Percentiles rank a stretch among this genome's conserved stretches.
These are phyloP conservation scores for Gossypium raimondii DNA, from an alignment of 345 rosid species.

Conservation along the genomic window DNA sequence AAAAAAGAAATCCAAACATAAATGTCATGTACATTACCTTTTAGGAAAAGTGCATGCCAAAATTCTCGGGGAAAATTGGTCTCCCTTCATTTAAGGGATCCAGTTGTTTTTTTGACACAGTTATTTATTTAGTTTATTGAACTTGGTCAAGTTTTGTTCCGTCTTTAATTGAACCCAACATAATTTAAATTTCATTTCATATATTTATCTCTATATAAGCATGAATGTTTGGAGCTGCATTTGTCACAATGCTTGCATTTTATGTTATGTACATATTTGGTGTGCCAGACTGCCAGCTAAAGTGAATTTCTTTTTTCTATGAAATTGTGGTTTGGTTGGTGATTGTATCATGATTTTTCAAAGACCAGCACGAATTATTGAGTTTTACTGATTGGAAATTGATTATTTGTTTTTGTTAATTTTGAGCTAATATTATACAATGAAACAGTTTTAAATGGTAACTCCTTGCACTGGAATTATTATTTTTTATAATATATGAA, in stretches of 20 bases:
- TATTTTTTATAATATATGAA: no score
- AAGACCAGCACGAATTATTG: no score
- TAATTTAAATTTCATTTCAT: neutral
- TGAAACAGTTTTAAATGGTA: no score
- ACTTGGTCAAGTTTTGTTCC: neutral
- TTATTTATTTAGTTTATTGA: neutral
- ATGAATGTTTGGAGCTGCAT: neutral
- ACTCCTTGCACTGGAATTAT: no score
- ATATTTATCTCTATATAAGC: neutral
- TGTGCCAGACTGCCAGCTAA: no score
- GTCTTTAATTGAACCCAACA: neutral
- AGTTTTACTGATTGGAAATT: no score
- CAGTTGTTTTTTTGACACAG: neutral
- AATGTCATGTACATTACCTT: neutral
- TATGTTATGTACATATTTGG: neutral
- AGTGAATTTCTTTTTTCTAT: neutral
- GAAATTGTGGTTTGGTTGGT: no score
- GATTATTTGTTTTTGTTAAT: no score
- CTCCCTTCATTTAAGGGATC: neutral
- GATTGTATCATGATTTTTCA: no score
- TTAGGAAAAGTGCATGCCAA: neutral
- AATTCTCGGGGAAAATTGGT: neutral
- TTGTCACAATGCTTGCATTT: neutral
- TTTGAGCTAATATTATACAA: no score
- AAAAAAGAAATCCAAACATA: constrained; percentile 12